These are phyloP conservation scores for Schwanniomyces polymorphus DNA, from an alignment of 805 yeast species.

Conservation along the genomic window DNA sequence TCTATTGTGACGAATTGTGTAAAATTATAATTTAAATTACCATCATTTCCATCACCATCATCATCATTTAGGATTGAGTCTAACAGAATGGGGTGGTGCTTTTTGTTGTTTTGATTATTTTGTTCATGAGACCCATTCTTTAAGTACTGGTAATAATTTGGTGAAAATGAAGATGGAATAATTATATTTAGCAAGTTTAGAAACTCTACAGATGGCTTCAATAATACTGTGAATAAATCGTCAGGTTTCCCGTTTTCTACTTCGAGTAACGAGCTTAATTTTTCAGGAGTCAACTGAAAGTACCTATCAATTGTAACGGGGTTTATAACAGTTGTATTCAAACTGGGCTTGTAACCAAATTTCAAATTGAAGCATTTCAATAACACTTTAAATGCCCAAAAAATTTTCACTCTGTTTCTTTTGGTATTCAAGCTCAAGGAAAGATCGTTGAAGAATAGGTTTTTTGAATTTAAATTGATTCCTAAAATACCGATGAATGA, in stretches of 20 bases:
- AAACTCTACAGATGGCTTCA: slow-evolving; percentile 44
- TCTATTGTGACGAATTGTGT: slow-evolving; percentile 44
- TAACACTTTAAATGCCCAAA: slow-evolving; percentile 48
- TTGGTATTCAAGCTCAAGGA: slow-evolving; percentile 37
- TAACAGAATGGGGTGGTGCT: slow-evolving; percentile 22
- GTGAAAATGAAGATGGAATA: slow-evolving; percentile 47
- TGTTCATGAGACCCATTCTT: slow-evolving; percentile 26
- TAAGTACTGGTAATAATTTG: slow-evolving; percentile 44
- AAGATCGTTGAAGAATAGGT: slow-evolving; percentile 47
- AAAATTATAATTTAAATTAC: slow-evolving; percentile 45
- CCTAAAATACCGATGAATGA: slow-evolving; percentile 44
- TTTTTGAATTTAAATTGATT: slow-evolving; percentile 41
- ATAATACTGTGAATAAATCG: slow-evolving; percentile 32
- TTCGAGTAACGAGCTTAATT: slow-evolving; percentile 31
- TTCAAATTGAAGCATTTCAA: slow-evolving; percentile 42
- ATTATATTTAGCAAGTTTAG: slow-evolving; percentile 43
- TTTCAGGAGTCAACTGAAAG: slow-evolving; percentile 45
- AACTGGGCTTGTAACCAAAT: slow-evolving; percentile 46
- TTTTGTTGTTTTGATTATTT: slow-evolving; percentile 14
- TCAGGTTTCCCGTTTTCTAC: slow-evolving; percentile 21
- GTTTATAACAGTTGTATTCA: slow-evolving; percentile 46
- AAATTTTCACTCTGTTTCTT: slow-evolving; percentile 39
- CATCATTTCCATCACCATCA: slow-evolving; percentile 50
- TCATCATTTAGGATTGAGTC: slow-evolving; percentile 47
- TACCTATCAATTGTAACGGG: slow-evolving; percentile 48